A percentile compares a stretch with the other conserved stretches of the same genome.
These are phyloP conservation scores for Ophiostoma montium DNA, from an alignment of 2,329 filamentous ascomycete species.

Conservation along the genomic window DNA sequence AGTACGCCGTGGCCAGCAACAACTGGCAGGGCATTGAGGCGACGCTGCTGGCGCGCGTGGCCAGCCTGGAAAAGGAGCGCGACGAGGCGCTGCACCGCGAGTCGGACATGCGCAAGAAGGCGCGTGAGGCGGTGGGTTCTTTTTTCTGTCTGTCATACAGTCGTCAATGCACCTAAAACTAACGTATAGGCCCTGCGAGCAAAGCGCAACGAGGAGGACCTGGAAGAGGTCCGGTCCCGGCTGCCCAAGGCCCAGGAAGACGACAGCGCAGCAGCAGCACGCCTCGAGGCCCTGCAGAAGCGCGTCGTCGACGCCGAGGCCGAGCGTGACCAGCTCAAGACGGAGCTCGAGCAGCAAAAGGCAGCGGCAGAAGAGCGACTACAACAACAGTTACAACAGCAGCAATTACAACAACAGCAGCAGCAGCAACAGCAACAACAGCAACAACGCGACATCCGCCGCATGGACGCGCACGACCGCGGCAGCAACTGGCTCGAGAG, in stretches of 20 bases:
- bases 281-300: conserved; percentile 47
- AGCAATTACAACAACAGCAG: conserved; percentile 4
- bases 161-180: conserved; percentile 13
- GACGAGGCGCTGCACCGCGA: conserved; percentile 77
- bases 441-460: conserved; percentile 3
- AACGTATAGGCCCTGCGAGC: conserved; percentile 33
- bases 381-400: background rate
- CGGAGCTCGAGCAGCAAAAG: conserved; percentile 37
- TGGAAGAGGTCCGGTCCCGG: conserved; percentile 54
- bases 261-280: conserved; percentile 41
- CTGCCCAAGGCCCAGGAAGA: conserved; percentile 53
- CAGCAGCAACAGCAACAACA: conserved; percentile 6
- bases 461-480: conserved; percentile 23
- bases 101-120: conserved; percentile 76
- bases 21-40: conserved; percentile 97
- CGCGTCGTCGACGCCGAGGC: conserved; percentile 53
- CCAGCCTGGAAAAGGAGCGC: conserved; percentile 73
- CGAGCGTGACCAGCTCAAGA: conserved; percentile 41
- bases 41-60: conserved; percentile 63
- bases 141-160: background rate
- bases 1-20: conserved; percentile 85
- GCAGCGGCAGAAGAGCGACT: conserved; percentile 19
- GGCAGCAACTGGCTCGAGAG: conserved; percentile 39
- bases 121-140: conserved; percentile 61
- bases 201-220: conserved; percentile 64